Base-by-base conservation (phyloP, 148 eudicot species). In the Rhododendron henanense region DNA sequence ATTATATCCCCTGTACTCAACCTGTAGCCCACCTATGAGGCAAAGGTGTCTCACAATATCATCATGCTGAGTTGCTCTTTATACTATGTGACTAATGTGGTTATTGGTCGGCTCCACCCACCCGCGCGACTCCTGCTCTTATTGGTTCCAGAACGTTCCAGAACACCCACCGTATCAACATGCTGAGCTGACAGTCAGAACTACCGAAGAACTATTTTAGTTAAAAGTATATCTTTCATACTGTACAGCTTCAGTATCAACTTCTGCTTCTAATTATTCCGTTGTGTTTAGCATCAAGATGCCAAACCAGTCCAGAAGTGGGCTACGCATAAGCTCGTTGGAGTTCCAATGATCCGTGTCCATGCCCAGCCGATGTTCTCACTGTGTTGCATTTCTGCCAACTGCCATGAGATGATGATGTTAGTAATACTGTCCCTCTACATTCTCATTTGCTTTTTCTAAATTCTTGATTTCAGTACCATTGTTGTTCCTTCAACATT, bases 281-380 rank as follows among this genome's bases (percentile, higher is more conserved):
- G 44, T 73, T 35, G 78, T 74, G 37, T 48, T 31, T 9, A 28
- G 79, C 71, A 50, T 87, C 80, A 89, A 28, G 94, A 89, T 86
- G 94, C 94, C 88, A 87, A 61, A 81, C 93, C 90, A 35, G 93
- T 90, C 95, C 98, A 93, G 86, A 89, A 92, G 61, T 86, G 88
- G 6, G 85, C 89, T 69, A 81, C 73, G 88, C 98, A 96, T 55
- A 85, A 85, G 92, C 92, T 96, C 61, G 93, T 90, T 50, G 98
- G 98, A 79, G 98, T 93, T 50, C 90, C 94, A 31, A 96, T 92
- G 44, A 86, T 93, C 35, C 93, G 93, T n/a, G 90, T 84, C 98
- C 98, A 96, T 55, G 81, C 82, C 98, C 98, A 94, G 16, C 87
- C 88, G 25, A 21, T 76, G 51, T 89, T 90, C 85, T 87, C 91